A percentile compares a stretch with the other conserved stretches of the same genome.
phyloP scores from a whole-genome alignment of 2,329 filamentous ascomycete genomes.

The Keithomyces neogunnii region DNA sequence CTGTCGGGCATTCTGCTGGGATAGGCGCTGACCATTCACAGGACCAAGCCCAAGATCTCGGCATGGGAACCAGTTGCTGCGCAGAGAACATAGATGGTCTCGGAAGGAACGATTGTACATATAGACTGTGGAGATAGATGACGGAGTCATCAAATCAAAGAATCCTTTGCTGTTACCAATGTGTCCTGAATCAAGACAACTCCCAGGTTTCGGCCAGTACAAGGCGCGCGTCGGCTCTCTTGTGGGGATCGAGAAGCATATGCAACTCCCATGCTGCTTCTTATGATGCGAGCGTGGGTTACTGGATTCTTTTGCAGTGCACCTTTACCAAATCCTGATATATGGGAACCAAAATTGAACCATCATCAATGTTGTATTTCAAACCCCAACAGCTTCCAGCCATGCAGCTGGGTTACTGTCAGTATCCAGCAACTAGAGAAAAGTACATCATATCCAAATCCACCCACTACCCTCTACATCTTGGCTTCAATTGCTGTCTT shows the following conservation, averaged over 20 bases:
- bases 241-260: too few species aligned
- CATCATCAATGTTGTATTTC: background rate
- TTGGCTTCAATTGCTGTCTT: conserved; percentile 13
- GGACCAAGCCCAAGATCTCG: conserved; percentile 44
- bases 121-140: conserved; percentile 10
- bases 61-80: conserved; percentile 42
- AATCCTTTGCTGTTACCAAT: too few species aligned
- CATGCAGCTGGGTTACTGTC: background rate
- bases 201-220: too few species aligned
- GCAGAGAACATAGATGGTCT: conserved; percentile 20
- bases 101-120: conserved; percentile 20
- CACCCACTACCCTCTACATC: conserved; percentile 4
- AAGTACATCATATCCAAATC: background rate
- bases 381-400: background rate
- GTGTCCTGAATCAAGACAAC: too few species aligned
- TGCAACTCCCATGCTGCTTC: too few species aligned
- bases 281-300: background rate
- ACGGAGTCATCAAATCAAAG: background rate
- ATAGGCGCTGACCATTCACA: conserved; percentile 19
- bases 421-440: background rate
- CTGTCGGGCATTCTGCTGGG: background rate
- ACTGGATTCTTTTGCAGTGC: background rate
- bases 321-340: too few species aligned
- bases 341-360: background rate
- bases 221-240: too few species aligned